Conservation (phyloP, 179 eudicot genomes). For the Patellifolia procumbens region DNA sequence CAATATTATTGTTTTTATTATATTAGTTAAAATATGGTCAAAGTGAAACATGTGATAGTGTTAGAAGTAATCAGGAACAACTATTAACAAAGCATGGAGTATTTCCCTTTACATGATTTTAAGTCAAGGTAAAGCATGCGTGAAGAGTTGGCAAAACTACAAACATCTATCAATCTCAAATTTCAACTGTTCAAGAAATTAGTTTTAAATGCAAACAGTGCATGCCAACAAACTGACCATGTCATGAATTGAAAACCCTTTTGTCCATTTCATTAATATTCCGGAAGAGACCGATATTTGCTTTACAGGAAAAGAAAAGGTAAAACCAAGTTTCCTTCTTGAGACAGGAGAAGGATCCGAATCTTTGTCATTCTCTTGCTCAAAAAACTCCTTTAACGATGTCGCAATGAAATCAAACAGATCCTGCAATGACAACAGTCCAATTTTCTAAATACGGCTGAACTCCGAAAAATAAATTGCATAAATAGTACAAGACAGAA, state of each 20-base stretch:
- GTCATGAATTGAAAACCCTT: constrained; percentile 74
- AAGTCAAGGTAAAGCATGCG: neutral
- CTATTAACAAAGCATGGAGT: too few species aligned
- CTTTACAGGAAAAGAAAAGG: constrained; percentile 94
- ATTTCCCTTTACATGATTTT: neutral
- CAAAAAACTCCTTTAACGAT: constrained; percentile 57
- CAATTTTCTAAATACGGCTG: neutral
- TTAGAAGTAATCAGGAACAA: too few species aligned
- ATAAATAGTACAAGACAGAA: neutral
- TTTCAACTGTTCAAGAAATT: too few species aligned
- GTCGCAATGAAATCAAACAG: constrained; percentile 78
- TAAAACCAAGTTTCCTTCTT: constrained; percentile 74
- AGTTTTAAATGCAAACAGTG: neutral
- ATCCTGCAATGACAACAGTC: constrained; percentile 48
- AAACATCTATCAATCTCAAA: neutral
- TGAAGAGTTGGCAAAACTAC: neutral
- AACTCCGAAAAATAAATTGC: neutral
- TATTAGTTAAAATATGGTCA: too few species aligned
- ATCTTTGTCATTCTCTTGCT: constrained; percentile 44
- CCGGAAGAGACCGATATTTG: constrained; percentile 77
- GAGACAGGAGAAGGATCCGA: constrained; percentile 35
- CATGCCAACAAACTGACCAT: constrained; percentile 55
- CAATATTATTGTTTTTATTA: too few species aligned
- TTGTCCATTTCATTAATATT: constrained; percentile 79
- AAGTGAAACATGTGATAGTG: too few species aligned